These are phyloP conservation scores for Amanita polypyramis DNA, from an alignment of 768 basidiomycete genomes.

Conservation along the genomic window DNA sequence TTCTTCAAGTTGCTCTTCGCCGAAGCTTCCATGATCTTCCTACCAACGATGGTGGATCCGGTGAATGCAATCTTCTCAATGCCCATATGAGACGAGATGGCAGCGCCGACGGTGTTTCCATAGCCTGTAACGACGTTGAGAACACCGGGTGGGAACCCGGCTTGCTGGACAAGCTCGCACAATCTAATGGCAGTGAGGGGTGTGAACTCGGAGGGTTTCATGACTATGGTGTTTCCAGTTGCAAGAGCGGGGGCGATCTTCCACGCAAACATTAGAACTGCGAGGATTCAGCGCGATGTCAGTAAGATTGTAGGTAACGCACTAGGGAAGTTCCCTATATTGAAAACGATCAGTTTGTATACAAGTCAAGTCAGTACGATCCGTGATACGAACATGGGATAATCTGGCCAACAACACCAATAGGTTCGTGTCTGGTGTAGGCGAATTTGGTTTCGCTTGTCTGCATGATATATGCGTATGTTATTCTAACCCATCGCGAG, in stretches of 20 bases:
- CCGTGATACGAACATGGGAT: conserved; percentile 40
- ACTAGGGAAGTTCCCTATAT: conserved; percentile 57
- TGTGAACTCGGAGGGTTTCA: conserved; percentile 77
- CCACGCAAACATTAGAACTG: conserved; percentile 56
- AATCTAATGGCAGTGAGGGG: conserved; percentile 57
- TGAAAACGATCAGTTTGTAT: conserved; percentile 21
- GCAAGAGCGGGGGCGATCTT: conserved; percentile 75
- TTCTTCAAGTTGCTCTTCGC: conserved; percentile 78
- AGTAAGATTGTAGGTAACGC: conserved; percentile 7
- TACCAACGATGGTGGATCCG: conserved; percentile 71
- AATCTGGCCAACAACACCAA: conserved; percentile 41
- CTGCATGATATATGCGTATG: neutral
- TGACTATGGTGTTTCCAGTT: conserved; percentile 66
- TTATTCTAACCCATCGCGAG: neutral
- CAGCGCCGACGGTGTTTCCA: conserved; percentile 58
- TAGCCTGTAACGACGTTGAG: conserved; percentile 71
- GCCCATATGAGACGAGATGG: conserved; percentile 56
- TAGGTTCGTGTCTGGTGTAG: conserved; percentile 55
- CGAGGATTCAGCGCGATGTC: conserved; percentile 1
- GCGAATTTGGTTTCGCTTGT: conserved; percentile 10
- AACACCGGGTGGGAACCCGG: conserved; percentile 72
- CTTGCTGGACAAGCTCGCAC: conserved; percentile 50
- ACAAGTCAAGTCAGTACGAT: neutral
- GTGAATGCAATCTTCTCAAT: conserved; percentile 83
- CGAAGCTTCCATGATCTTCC: conserved; percentile 71